Conservation (phyloP, 495 filamentous ascomycete genomes). For the Elaphomyces granulatus region DNA sequence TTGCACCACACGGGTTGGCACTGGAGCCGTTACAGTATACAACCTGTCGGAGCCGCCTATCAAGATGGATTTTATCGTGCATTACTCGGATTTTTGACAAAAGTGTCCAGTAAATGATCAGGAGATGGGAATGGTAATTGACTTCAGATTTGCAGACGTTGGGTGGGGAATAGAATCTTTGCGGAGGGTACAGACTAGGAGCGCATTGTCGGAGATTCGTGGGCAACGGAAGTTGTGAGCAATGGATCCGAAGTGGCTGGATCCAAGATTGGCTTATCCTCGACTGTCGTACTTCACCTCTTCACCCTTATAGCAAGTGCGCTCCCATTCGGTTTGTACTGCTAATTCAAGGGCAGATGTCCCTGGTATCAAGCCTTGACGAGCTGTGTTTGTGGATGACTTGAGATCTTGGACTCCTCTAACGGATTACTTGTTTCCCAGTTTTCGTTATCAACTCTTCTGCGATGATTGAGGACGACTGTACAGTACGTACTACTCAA, state of each 20-base stretch:
- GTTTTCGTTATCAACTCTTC: too few species aligned
- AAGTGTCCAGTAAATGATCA: constrained; percentile 6
- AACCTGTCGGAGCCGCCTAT: background rate
- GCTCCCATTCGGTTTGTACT: too few species aligned
- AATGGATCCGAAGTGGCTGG: background rate
- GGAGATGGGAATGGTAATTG: constrained; percentile 3
- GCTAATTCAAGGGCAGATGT: too few species aligned
- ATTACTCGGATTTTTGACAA: constrained; percentile 2
- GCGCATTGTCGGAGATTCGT: background rate
- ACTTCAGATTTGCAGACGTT: constrained; percentile 6
- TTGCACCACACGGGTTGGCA: background rate
- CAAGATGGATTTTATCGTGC: constrained; percentile 1
- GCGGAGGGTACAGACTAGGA: background rate
- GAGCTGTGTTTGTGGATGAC: too few species aligned
- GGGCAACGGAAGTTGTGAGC: background rate
- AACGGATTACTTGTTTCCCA: too few species aligned
- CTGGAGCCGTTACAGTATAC: background rate
- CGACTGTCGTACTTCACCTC: background rate
- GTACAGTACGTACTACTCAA: too few species aligned
- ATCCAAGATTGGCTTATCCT: background rate
- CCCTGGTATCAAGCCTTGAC: too few species aligned
- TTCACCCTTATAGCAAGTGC: too few species aligned
- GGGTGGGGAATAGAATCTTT: constrained; percentile 8
- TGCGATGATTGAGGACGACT: too few species aligned
- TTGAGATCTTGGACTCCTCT: too few species aligned